These are phyloP conservation scores for Fusarium sp. DNA, from an alignment of 2,329 filamentous ascomycete genomes.

Conservation along the genomic window DNA sequence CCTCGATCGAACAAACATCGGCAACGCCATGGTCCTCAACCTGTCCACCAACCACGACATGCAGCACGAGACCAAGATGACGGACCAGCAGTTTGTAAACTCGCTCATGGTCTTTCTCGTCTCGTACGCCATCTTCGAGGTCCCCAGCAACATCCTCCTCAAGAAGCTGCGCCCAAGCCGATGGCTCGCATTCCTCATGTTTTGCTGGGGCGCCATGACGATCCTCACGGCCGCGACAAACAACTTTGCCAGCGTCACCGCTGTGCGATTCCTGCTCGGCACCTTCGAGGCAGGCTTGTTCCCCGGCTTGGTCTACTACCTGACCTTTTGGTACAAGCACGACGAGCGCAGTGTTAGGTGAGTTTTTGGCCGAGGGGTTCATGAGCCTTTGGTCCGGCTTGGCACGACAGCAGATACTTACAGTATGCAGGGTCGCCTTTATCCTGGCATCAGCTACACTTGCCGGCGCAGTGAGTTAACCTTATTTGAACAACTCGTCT, in stretches of 20 bases:
- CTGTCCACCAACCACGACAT: constrained; percentile 70
- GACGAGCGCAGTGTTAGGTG: constrained; percentile 74
- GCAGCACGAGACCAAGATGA: constrained; percentile 71
- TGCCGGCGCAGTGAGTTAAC: constrained; percentile 67
- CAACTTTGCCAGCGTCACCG: constrained; percentile 72
- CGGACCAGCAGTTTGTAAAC: constrained; percentile 69
- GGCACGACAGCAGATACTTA: constrained; percentile 23
- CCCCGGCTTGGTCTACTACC: constrained; percentile 68
- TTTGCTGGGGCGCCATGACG: constrained; percentile 75
- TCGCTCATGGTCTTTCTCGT: constrained; percentile 72
- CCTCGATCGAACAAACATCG: constrained; percentile 76
- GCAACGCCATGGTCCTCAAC: constrained; percentile 76
- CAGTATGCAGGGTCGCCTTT: constrained; percentile 68
- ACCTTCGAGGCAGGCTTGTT: constrained; percentile 79
- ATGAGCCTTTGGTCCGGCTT: constrained; percentile 8
- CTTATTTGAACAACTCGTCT: no score
- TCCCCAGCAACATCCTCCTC: constrained; percentile 75
- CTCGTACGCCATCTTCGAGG: constrained; percentile 71
- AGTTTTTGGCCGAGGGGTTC: constrained; percentile 15
- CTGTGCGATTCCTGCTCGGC: constrained; percentile 75
- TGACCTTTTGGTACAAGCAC: constrained; percentile 81
- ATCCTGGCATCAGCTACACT: constrained; percentile 77
- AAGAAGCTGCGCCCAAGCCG: constrained; percentile 72
- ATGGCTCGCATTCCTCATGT: constrained; percentile 75
- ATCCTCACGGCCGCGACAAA: constrained; percentile 74